Evolutionary conservation across 1,139 yeast species (phyloP).

Genomic region (Arxiozyma heterogenica): DNA sequence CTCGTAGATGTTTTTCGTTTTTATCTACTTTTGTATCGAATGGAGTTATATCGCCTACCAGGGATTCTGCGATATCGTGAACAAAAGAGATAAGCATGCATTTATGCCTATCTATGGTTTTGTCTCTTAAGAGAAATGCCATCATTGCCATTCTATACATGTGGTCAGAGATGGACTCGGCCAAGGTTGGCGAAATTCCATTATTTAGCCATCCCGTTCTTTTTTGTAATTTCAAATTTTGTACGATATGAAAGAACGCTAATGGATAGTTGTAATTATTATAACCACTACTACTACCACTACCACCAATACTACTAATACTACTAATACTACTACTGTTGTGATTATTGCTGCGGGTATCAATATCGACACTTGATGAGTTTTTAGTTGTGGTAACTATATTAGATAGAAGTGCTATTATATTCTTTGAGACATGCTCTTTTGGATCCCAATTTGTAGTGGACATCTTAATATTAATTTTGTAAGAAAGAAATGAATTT

Average conservation of each 20-base stretch:
- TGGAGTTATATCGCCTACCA: slow-evolving; percentile 95
- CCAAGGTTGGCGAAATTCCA: slow-evolving; percentile 40
- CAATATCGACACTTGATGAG: slow-evolving; percentile 2
- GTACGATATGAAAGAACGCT: slow-evolving; percentile 69
- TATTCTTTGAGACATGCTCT: slow-evolving; percentile 24
- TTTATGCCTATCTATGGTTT: slow-evolving; percentile 35
- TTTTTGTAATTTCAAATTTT: slow-evolving; percentile 66
- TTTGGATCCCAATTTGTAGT: slow-evolving; percentile 22
- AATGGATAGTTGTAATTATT: slow-evolving; percentile 35
- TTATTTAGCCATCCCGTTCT: slow-evolving; percentile 94
- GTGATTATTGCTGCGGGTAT: too few relatives aligned
- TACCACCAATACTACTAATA: background rate
- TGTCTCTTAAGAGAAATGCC: slow-evolving; percentile 58
- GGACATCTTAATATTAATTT: background rate
- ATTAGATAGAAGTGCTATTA: slow-evolving; percentile 12
- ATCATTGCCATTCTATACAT: slow-evolving; percentile 94
- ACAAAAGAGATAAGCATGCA: slow-evolving; percentile 82
- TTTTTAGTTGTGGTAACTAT: slow-evolving; percentile 5
- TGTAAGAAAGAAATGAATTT: too few relatives aligned
- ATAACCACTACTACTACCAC: too few relatives aligned
- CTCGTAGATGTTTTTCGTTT: slow-evolving; percentile 72
- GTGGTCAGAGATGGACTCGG: slow-evolving; percentile 82
- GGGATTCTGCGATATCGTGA: slow-evolving; percentile 89
- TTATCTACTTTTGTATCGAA: slow-evolving; percentile 55
- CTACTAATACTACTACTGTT: slow-evolving; percentile 19